Conservation (phyloP, 148 eudicot species). For the Chenopodium quinoa region DNA sequence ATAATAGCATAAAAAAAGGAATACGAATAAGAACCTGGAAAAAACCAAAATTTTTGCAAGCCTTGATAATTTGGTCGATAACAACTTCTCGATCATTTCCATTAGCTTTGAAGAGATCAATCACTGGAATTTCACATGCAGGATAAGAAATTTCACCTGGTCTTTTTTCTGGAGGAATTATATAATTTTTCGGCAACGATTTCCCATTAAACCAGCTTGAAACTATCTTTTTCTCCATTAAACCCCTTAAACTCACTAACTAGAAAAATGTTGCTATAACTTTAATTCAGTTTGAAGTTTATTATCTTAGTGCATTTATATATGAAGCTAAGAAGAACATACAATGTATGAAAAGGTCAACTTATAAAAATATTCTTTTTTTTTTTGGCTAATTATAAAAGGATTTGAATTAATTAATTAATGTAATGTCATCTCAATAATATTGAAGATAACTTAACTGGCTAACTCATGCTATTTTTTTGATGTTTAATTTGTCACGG, state of each 20-base stretch:
- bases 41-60: slow-evolving; percentile 46
- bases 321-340: background rate
- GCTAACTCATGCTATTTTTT: slow-evolving; percentile 5
- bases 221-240: slow-evolving; percentile 31
- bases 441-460: slow-evolving; percentile 6
- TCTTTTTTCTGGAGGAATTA: slow-evolving; percentile 47
- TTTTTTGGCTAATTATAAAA: background rate
- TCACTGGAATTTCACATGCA: slow-evolving; percentile 38
- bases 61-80: slow-evolving; percentile 36
- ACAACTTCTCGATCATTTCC: slow-evolving; percentile 16
- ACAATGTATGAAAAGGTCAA: slow-evolving; percentile 16
- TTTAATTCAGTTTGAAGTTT: no score
- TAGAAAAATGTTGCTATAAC: background rate
- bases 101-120: slow-evolving; percentile 33
- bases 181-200: slow-evolving; percentile 43
- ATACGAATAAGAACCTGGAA: slow-evolving; percentile 46
- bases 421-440: background rate
- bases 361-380: slow-evolving; percentile 11
- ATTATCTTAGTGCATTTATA: no score
- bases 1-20: background rate
- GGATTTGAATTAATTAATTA: background rate
- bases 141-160: slow-evolving; percentile 38
- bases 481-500: background rate
- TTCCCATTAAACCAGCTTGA: slow-evolving; percentile 49
- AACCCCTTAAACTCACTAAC: background rate